Conservation (phyloP, 2,329 filamentous ascomycete species). For the Colletotrichum euphorbiae region DNA sequence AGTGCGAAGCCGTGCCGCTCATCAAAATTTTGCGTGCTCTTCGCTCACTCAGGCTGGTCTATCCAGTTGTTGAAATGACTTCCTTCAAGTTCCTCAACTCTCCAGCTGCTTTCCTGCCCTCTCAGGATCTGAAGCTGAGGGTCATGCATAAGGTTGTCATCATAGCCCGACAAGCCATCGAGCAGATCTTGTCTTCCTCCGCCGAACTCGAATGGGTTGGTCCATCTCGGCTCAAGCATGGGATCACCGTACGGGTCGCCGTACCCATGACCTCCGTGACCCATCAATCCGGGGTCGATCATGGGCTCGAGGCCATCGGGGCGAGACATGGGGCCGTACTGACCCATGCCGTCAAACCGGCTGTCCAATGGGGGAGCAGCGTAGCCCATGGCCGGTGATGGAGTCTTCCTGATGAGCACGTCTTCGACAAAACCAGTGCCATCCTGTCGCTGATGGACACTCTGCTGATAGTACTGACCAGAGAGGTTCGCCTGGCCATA, state of each 20-base stretch:
- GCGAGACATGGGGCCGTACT: conserved; percentile 37
- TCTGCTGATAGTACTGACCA: conserved; percentile 54
- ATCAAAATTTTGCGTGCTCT: neutral
- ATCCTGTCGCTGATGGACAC: conserved; percentile 44
- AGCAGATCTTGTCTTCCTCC: conserved; percentile 32
- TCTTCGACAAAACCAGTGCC: conserved; percentile 45
- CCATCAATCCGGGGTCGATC: conserved; percentile 39
- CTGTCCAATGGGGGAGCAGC: conserved; percentile 32
- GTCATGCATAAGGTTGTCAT: conserved; percentile 41
- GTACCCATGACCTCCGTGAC: conserved; percentile 35
- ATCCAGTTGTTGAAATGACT: conserved; percentile 49
- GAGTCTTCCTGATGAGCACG: conserved; percentile 49
- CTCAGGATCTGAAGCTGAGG: conserved; percentile 45
- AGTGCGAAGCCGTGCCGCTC: neutral
- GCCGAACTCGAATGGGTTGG: conserved; percentile 30
- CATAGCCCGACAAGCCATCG: conserved; percentile 41
- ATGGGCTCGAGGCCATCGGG: conserved; percentile 41
- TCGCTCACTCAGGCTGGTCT: conserved; percentile 44
- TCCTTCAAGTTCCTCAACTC: conserved; percentile 49
- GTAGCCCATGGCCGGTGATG: conserved; percentile 46
- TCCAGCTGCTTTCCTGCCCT: conserved; percentile 50
- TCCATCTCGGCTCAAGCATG: conserved; percentile 38
- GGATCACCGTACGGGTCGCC: conserved; percentile 33
- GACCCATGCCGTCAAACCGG: conserved; percentile 37
- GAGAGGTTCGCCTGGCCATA: conserved; percentile 50